Evolutionary conservation across 805 yeast genomes (phyloP), one percentile per base, ranked within the genome.

Genomic region (Naumovozyma dairenensis): DNA sequence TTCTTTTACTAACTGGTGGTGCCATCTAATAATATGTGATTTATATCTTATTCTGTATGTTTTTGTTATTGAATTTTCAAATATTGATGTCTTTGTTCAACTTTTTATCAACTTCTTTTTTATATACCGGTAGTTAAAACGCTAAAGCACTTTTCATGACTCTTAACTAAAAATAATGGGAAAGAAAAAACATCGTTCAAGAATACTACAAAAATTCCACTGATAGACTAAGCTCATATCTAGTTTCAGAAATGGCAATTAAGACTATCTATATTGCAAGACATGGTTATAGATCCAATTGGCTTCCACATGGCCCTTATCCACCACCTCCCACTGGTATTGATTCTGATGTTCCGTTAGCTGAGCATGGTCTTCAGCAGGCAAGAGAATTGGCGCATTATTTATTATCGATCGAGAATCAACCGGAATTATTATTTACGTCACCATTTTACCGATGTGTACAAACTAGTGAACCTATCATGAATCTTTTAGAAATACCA

Each of bases 401-500:
- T 50, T 49, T 87, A 13, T 45, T 70, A 13, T 64, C 72, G 0
- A 49, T 59, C 10, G 53, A 57, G 5, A 78, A 80, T 4, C 69
- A 68, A 36, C 93, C 94, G 2, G 77, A 80, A 39, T 59, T 80
- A 38, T 69, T 92, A 8, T 69, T 85, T 42, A 59, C 80, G 0
- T 80, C 94, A 13, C 97, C 97, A 0, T 87, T 86, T 55, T 86
- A 83, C 54, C 65, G 97, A 38, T 92, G 97, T 55, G 63, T 86
- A 5, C 84, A 92, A 50, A 87, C 97, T 0, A 67, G 80, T 6
- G 59, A 68, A 8, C 94, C 94, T 2, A 66, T 78, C 10, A 75
- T 94, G 1, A 63, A 73, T 28, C 52, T 54, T 18, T 57, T 85
- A 12, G 74, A 67, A 4, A 45, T 81, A 22, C 72, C 74, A 9